Base-by-base conservation (phyloP, 805 yeast species). In the Candida ficus region DNA sequence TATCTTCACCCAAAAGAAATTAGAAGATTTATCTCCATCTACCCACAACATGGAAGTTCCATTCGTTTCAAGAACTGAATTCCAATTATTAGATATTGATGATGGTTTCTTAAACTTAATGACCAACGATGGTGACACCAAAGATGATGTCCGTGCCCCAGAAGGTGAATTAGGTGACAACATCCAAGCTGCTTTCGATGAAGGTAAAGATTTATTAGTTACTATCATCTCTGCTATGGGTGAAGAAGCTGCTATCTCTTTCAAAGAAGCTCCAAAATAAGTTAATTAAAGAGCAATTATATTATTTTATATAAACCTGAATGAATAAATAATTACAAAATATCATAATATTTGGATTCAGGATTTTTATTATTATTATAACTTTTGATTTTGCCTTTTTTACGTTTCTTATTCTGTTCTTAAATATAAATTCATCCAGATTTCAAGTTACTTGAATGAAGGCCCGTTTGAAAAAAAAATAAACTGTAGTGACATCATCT, bases 11-110 rank as follows among this genome's bases (percentile, higher is more conserved):
- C 85, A 87, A 73, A 93, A 93, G 90, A 93, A 93, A 80, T 83
- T 90, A 73, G 99, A 93, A 83, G 99, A 93, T 76, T 85, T 93
- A 71, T 93, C 99, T 59, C 99, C 99, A 75, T 93, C 99, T 53
- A 93, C 99, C 77, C 99, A 93, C 82, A 93, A 93, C 78, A 90
- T 93, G 98, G 97, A 91, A 75, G 98, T 91, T 68, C 99, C 99
- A 74, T 82, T 88, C 70, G 99, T 93, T 63, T 66, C 71, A 66
- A 95, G 99, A 83, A 78, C 83, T 60, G 99, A 93, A 80, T 93
- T 53, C 84, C 96, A 87, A 78, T 86, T 84, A 70, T 85, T 91
- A 73, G 95, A 93, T 78, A 89, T 93, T 64, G 99, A 93, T 67
- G 99, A 93, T 64, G 99, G 96, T 56, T 93, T 71, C 95, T 83